Percentiles rank a stretch among this genome's conserved stretches.
phyloP scores from a whole-genome alignment of 192 early-diverging fungal genomes.

The Linderina pennispora region DNA sequence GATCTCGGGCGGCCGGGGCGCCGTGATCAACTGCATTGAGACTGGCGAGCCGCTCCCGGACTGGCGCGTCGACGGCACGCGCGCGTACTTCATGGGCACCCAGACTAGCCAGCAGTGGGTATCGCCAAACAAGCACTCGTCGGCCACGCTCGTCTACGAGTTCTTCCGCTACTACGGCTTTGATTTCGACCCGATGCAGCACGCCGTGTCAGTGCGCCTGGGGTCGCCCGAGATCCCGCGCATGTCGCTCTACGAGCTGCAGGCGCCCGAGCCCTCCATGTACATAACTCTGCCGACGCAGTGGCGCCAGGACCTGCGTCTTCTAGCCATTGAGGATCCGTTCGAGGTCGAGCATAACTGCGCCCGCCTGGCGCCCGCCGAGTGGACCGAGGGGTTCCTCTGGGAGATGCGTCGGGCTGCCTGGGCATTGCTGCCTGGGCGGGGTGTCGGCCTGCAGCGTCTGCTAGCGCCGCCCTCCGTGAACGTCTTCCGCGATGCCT shows the following conservation, averaged over 20 bases:
- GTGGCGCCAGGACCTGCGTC: constrained; percentile 15
- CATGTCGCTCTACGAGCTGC: constrained; percentile 6
- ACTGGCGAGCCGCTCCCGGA: not conserved
- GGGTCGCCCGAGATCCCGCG: constrained; percentile 19
- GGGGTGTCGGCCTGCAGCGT: constrained; percentile 1
- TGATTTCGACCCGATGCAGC: constrained; percentile 17
- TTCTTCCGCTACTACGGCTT: constrained; percentile 31
- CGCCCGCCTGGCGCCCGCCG: constrained; percentile 23
- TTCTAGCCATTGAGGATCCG: constrained; percentile 38
- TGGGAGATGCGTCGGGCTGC: constrained; percentile 47
- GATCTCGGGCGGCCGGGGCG: not conserved
- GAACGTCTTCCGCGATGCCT: constrained; percentile 4
- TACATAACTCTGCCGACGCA: constrained; percentile 4
- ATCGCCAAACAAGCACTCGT: constrained; percentile 20
- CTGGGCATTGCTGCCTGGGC: constrained; percentile 3
- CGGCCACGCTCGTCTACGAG: constrained; percentile 10
- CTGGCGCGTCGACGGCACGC: constrained; percentile 6
- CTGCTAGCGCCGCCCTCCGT: constrained; percentile 12
- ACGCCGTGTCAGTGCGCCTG: constrained; percentile 26
- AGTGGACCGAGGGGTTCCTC: constrained; percentile 33
- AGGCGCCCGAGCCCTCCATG: not conserved
- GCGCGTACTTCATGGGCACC: constrained; percentile 8
- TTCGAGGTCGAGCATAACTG: constrained; percentile 27
- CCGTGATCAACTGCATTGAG: constrained; percentile 1
- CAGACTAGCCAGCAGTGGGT: constrained; percentile 2